phyloP scores from a whole-genome alignment of 1,139 yeast species.

The Ashbya aceris region DNA sequence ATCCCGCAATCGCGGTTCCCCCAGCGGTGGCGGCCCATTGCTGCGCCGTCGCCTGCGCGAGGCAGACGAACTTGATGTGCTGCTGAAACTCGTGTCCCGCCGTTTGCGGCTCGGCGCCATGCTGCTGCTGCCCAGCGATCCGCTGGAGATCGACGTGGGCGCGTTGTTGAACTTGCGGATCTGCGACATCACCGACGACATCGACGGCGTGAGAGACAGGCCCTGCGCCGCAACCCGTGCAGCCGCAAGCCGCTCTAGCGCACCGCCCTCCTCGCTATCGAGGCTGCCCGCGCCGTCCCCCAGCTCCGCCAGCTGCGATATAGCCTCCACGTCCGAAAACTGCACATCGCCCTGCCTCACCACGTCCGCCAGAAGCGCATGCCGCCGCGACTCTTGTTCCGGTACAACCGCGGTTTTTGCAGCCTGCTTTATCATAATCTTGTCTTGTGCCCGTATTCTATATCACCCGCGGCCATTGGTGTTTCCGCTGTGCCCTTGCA shows the following conservation, averaged over 20 bases:
- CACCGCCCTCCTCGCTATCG: background rate
- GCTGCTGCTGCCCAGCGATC: too few species aligned
- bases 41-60: background rate
- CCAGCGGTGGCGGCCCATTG: too few species aligned
- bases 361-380: background rate
- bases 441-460: too few species aligned
- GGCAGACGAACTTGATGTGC: conserved; percentile 1
- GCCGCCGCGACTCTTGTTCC: too few species aligned
- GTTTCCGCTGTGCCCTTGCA: too few species aligned
- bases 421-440: too few species aligned
- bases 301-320: background rate
- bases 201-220: conserved; percentile 8
- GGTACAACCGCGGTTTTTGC: too few species aligned
- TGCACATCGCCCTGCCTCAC: background rate
- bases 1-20: too few species aligned
- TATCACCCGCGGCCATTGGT: too few species aligned
- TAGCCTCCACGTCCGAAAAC: background rate
- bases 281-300: background rate
- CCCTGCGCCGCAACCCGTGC: background rate
- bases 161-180: conserved; percentile 2
- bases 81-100: conserved; percentile 1
- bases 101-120: background rate
- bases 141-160: background rate
- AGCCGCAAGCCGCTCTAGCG: background rate
- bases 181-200: conserved; percentile 11